phyloP scores from a whole-genome alignment of 139 green algal genomes.

The Chlorella sorokiniana region DNA sequence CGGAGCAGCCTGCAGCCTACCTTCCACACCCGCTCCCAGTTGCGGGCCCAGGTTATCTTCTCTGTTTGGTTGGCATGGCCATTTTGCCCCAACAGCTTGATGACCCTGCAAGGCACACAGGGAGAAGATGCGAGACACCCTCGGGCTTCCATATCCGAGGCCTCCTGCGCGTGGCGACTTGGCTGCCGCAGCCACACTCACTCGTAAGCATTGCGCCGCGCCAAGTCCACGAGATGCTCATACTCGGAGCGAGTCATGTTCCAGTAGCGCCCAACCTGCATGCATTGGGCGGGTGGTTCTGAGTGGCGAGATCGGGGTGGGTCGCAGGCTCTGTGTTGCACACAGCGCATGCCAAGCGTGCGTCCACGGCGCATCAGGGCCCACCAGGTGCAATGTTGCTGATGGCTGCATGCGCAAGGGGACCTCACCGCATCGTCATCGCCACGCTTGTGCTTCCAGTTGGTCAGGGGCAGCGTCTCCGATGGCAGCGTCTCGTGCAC shows the following conservation, averaged over 20 bases:
- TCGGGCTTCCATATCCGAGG: too few species aligned
- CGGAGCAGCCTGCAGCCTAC: not conserved
- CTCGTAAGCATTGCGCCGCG: not conserved
- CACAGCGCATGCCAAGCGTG: too few species aligned
- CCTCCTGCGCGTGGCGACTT: too few species aligned
- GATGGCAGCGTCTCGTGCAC: conserved; percentile 7
- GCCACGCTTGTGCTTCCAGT: conserved; percentile 28
- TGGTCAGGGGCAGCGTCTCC: conserved; percentile 17
- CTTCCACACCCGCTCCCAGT: conserved; percentile 7
- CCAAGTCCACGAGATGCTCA: not conserved
- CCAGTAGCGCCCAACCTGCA: not conserved
- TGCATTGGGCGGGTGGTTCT: too few species aligned
- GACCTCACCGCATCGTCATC: not conserved
- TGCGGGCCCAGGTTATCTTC: not conserved
- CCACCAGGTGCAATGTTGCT: not conserved
- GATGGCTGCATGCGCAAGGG: not conserved
- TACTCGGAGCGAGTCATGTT: not conserved
- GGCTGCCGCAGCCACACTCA: too few species aligned
- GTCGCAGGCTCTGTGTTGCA: too few species aligned
- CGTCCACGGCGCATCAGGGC: too few species aligned
- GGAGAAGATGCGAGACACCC: too few species aligned
- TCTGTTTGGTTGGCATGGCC: not conserved
- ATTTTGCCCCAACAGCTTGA: not conserved
- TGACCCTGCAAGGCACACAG: not conserved
- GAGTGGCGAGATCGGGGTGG: too few species aligned